These are phyloP conservation scores for Leccinum sublutescens DNA, from an alignment of 768 basidiomycete genomes.

Conservation along the genomic window DNA sequence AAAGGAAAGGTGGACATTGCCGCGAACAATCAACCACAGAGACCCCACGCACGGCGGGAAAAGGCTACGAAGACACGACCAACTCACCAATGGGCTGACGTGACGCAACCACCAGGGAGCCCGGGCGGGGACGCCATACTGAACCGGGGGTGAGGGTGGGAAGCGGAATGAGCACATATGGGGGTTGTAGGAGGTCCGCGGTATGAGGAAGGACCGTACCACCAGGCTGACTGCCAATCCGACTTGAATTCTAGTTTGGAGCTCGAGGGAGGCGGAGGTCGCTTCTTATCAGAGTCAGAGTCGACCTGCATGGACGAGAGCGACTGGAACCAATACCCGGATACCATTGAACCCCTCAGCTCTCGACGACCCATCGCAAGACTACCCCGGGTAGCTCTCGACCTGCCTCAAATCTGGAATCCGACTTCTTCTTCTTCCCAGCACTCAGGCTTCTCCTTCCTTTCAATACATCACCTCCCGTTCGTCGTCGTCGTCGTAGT, in stretches of 20 bases:
- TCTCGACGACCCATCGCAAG: conserved; percentile 4
- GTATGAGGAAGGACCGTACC: conserved; percentile 7
- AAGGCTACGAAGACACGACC: not conserved
- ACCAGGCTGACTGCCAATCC: conserved; percentile 16
- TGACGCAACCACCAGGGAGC: conserved; percentile 11
- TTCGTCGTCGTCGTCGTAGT: not conserved
- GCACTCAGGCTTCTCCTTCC: too few relatives aligned
- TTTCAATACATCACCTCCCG: too few relatives aligned
- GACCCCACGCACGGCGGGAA: not conserved
- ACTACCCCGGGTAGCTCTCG: conserved; percentile 15
- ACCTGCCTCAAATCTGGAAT: too few relatives aligned
- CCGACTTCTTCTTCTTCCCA: too few relatives aligned
- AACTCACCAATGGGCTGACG: conserved; percentile 21
- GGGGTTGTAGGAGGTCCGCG: conserved; percentile 4
- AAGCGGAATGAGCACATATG: conserved; percentile 9
- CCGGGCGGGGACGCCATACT: conserved; percentile 14
- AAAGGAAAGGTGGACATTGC: not conserved
- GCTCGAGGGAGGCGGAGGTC: not conserved
- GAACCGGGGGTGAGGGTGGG: conserved; percentile 11
- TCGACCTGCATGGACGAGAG: not conserved
- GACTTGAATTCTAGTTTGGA: conserved; percentile 5
- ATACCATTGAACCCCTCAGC: conserved; percentile 14
- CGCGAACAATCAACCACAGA: conserved; percentile 1
- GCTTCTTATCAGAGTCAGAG: conserved; percentile 2
- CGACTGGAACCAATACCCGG: conserved; percentile 8